These are phyloP conservation scores for Parafenestella ontariensis DNA, from an alignment of 2,329 filamentous ascomycete genomes.

Conservation along the genomic window DNA sequence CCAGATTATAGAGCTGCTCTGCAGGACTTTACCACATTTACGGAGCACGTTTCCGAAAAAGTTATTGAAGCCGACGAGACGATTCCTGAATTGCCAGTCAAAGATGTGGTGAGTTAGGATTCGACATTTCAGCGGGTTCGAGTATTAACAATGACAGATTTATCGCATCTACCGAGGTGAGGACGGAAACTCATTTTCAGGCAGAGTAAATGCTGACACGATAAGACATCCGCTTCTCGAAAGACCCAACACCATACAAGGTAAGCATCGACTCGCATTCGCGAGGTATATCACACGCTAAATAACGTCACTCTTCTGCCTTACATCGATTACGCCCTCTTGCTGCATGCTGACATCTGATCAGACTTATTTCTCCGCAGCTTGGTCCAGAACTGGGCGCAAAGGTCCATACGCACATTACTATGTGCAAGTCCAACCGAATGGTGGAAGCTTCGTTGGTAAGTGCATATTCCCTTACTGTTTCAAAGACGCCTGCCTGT, in stretches of 20 bases:
- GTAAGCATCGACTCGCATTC: constrained; percentile 53
- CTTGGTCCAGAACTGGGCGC: constrained; percentile 85
- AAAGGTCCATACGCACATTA: constrained; percentile 75
- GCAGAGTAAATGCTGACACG: constrained; percentile 3
- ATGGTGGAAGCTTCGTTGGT: constrained; percentile 72
- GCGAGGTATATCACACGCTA: background rate
- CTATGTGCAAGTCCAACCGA: constrained; percentile 82
- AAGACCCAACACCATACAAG: constrained; percentile 88
- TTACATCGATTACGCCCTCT: constrained; percentile 1
- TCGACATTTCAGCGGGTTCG: background rate
- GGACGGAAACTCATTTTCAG: background rate
- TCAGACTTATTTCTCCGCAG: constrained; percentile 81
- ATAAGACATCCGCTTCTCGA: constrained; percentile 78
- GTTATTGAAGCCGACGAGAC: constrained; percentile 78
- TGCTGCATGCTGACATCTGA: constrained; percentile 26
- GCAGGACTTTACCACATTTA: constrained; percentile 82
- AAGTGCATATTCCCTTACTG: constrained; percentile 45
- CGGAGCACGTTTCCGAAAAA: constrained; percentile 73
- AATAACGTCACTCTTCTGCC: background rate
- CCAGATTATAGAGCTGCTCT: constrained; percentile 78
- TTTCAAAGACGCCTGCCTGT: background rate
- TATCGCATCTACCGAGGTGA: constrained; percentile 79
- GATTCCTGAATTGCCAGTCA: constrained; percentile 83
- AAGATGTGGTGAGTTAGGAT: constrained; percentile 70
- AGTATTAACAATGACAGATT: constrained; percentile 55